Conservation (phyloP, 495 filamentous ascomycete species). For the Chlorociboria aeruginascens region DNA sequence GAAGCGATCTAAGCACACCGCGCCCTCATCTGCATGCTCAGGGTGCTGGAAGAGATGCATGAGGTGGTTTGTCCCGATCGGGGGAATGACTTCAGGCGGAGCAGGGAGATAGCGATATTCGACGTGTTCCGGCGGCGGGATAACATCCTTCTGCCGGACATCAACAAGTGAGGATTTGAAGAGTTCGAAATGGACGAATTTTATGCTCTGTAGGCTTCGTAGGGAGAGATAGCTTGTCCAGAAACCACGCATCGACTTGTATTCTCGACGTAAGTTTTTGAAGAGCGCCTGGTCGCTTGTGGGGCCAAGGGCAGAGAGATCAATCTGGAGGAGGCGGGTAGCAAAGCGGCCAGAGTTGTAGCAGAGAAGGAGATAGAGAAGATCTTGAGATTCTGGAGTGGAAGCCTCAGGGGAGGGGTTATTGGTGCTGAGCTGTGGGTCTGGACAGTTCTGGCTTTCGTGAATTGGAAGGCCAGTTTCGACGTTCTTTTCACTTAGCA, state of each 20-base stretch:
- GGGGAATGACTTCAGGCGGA: slow-evolving; percentile 9
- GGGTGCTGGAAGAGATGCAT: slow-evolving; percentile 12
- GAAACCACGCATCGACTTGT: neutral
- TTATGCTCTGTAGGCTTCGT: slow-evolving; percentile 4
- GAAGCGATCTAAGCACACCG: slow-evolving; percentile 3
- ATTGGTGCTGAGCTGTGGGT: neutral
- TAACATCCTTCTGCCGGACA: slow-evolving; percentile 7
- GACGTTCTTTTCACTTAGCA: too few relatives aligned
- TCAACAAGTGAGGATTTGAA: slow-evolving; percentile 7
- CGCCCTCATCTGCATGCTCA: neutral
- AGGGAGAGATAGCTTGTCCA: slow-evolving; percentile 1
- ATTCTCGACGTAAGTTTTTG: slow-evolving; percentile 1
- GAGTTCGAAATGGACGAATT: slow-evolving; percentile 11
- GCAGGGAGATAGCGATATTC: slow-evolving; percentile 10
- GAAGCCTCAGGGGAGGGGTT: neutral
- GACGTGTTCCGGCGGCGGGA: slow-evolving; percentile 3
- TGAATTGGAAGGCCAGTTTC: neutral
- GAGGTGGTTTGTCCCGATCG: slow-evolving; percentile 4
- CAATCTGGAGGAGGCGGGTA: slow-evolving; percentile 8
- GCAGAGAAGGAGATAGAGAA: slow-evolving; percentile 8
- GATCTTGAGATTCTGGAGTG: neutral
- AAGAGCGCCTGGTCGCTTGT: slow-evolving; percentile 6
- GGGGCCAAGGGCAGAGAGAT: neutral
- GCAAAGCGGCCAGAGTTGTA: slow-evolving; percentile 7
- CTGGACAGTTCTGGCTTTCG: neutral